Evolutionary conservation across 2,329 filamentous ascomycete species (phyloP).

Genomic region (Diaporthe sp.): DNA sequence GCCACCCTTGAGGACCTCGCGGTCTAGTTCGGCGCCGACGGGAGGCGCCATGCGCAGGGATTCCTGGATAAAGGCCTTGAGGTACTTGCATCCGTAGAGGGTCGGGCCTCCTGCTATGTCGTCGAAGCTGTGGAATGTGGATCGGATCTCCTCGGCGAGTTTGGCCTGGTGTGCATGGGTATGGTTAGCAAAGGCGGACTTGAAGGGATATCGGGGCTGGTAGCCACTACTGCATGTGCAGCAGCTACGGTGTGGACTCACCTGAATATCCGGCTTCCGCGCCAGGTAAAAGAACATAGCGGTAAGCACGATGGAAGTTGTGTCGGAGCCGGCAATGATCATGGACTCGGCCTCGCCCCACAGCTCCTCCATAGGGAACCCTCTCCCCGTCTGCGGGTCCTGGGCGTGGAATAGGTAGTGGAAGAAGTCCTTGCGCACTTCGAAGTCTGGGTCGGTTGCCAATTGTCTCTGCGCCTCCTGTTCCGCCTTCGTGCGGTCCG

Average conservation of each 20-base stretch:
- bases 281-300: conserved; percentile 34
- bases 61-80: conserved; percentile 44
- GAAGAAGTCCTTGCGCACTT: conserved; percentile 41
- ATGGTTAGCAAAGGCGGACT: background rate
- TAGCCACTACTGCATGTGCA: background rate
- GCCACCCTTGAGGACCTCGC: conserved; percentile 24
- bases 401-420: conserved; percentile 39
- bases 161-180: background rate
- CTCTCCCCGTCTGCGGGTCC: conserved; percentile 40
- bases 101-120: conserved; percentile 32
- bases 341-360: conserved; percentile 31
- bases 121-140: conserved; percentile 32
- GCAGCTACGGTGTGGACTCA: background rate
- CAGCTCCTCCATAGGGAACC: conserved; percentile 26
- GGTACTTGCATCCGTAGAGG: conserved; percentile 35
- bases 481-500: conserved; percentile 35
- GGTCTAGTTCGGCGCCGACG: conserved; percentile 34
- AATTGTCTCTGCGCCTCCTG: conserved; percentile 22
- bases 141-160: conserved; percentile 33
- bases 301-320: conserved; percentile 27
- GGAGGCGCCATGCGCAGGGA: conserved; percentile 44
- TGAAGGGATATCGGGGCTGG: background rate
- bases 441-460: conserved; percentile 20
- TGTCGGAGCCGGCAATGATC: conserved; percentile 38
- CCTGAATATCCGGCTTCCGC: conserved; percentile 24